Percentiles rank a stretch among this genome's conserved stretches.
phyloP scores from a whole-genome alignment of 2,329 filamentous ascomycete genomes.

The Trichoderma hamatum region DNA sequence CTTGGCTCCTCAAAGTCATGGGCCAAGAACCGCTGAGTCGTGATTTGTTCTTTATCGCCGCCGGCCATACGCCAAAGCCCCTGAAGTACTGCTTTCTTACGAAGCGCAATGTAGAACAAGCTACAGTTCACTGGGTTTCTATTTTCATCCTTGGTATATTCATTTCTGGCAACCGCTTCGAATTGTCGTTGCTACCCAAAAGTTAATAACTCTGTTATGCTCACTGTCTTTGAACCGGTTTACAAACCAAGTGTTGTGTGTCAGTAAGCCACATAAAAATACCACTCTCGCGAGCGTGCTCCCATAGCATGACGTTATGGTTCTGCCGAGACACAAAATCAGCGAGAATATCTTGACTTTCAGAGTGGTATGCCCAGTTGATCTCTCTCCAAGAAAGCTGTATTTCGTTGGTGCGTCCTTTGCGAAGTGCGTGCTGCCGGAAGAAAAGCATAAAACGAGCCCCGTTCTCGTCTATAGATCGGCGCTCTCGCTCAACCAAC shows the following conservation, averaged over 20 bases:
- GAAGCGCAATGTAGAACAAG: conserved; percentile 86
- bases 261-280: conserved; percentile 96
- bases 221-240: neutral
- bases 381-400: conserved; percentile 78
- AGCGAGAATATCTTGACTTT: conserved; percentile 83
- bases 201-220: conserved; percentile 25
- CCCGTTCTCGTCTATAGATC: conserved; percentile 89
- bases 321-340: conserved; percentile 82
- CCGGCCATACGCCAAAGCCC: conserved; percentile 93
- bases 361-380: conserved; percentile 82
- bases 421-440: conserved; percentile 74
- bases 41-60: conserved; percentile 83
- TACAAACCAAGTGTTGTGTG: conserved; percentile 69
- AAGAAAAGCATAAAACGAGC: conserved; percentile 87
- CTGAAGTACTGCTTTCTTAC: conserved; percentile 86
- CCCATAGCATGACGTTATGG: conserved; percentile 80
- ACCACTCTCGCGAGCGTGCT: conserved; percentile 80
- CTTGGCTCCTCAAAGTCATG: conserved; percentile 88
- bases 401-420: conserved; percentile 64
- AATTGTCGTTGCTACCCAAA: conserved; percentile 63
- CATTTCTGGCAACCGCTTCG: conserved; percentile 86
- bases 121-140: conserved; percentile 92
- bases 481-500: conserved; percentile 80
- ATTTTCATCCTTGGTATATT: conserved; percentile 85
- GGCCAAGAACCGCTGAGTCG: conserved; percentile 77